phyloP scores from a whole-genome alignment of 2,329 filamentous ascomycete genomes.

The Rhynchosporium agropyri region DNA sequence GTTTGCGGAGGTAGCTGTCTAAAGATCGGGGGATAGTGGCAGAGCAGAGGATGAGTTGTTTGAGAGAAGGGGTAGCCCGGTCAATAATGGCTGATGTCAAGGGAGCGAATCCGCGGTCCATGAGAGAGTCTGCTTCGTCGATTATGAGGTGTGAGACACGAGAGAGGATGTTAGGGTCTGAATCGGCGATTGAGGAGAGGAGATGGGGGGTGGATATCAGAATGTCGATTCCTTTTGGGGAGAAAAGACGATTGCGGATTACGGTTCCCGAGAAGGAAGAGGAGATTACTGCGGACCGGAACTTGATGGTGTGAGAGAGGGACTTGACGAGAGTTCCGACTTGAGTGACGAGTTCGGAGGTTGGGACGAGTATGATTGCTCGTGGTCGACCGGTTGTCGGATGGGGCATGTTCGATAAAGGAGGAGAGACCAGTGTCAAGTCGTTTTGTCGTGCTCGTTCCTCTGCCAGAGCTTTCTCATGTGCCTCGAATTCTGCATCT shows the following conservation, averaged over 20 bases:
- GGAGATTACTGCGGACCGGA: slow-evolving; percentile 80
- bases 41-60: slow-evolving; percentile 89
- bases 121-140: slow-evolving; percentile 93
- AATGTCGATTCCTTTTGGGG: slow-evolving; percentile 78
- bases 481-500: slow-evolving; percentile 61
- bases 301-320: slow-evolving; percentile 84
- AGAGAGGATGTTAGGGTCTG: slow-evolving; percentile 90
- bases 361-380: slow-evolving; percentile 86
- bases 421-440: slow-evolving; percentile 62
- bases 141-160: slow-evolving; percentile 85
- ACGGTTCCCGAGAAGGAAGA: slow-evolving; percentile 74
- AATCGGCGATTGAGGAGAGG: slow-evolving; percentile 82
- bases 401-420: slow-evolving; percentile 65
- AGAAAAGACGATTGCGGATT: slow-evolving; percentile 84
- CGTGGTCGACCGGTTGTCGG: slow-evolving; percentile 77
- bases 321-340: slow-evolving; percentile 80
- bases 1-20: slow-evolving; percentile 78
- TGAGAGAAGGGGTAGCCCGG: slow-evolving; percentile 75
- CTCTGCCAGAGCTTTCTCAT: slow-evolving; percentile 59
- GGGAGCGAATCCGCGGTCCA: slow-evolving; percentile 89
- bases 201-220: slow-evolving; percentile 88
- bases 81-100: slow-evolving; percentile 83
- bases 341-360: slow-evolving; percentile 87
- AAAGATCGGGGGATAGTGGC: slow-evolving; percentile 92
- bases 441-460: slow-evolving; percentile 59